Evolutionary conservation across 306 rosid genomes (phyloP).

Genomic region (Malus sieversii): DNA sequence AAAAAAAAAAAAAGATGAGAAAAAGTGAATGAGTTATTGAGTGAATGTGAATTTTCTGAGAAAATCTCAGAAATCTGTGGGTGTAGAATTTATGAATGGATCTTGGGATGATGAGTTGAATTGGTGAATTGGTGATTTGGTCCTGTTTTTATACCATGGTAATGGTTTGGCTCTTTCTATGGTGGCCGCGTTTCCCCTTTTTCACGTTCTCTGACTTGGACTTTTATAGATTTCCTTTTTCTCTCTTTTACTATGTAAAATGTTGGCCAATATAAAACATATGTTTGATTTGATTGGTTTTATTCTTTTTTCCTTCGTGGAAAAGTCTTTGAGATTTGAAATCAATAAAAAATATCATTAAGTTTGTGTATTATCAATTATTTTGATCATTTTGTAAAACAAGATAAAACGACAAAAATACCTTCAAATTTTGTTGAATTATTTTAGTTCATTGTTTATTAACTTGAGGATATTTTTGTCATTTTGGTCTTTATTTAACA

Average conservation of each 20-base stretch:
- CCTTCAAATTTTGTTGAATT: no score
- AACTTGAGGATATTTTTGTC: no score
- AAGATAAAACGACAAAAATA: no score
- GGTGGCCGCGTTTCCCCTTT: not conserved
- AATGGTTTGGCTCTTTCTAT: not conserved
- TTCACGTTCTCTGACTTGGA: not conserved
- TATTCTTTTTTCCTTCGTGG: not conserved
- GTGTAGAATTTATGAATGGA: not conserved
- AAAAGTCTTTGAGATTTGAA: no score
- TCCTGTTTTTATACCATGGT: not conserved
- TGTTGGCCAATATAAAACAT: not conserved
- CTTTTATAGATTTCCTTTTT: not conserved
- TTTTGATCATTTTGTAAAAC: no score
- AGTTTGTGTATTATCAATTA: no score
- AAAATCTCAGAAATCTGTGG: not conserved
- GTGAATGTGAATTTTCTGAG: not conserved
- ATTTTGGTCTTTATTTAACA: no score
- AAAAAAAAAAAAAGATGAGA: not conserved
- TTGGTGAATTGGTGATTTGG: not conserved
- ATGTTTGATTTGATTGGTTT: not conserved
- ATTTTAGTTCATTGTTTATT: no score
- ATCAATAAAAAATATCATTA: fast-evolving
- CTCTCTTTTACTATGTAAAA: not conserved
- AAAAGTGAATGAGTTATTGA: not conserved
- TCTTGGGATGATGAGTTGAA: not conserved